These are phyloP conservation scores for Acacia crassicarpa DNA, from an alignment of 306 rosid genomes.

Conservation along the genomic window DNA sequence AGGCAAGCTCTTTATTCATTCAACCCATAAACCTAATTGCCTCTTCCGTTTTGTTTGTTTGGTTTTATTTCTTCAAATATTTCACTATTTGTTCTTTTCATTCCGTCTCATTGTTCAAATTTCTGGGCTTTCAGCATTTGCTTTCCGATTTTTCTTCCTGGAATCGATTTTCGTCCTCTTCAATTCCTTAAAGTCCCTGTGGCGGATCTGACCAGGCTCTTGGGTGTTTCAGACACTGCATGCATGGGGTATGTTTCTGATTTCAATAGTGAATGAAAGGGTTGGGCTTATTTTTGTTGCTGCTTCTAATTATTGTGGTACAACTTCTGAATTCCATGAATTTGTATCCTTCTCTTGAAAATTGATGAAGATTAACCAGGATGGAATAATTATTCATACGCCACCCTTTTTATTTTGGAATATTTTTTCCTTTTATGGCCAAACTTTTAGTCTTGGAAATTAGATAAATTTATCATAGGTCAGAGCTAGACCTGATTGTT, in stretches of 20 bases:
- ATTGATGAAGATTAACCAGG: slow-evolving; percentile 5
- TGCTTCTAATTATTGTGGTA: slow-evolving; percentile 20
- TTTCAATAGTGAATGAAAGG: slow-evolving; percentile 27
- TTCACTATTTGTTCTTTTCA: background rate
- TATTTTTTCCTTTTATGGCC: background rate
- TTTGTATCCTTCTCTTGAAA: slow-evolving; percentile 16
- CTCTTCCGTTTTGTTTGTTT: background rate
- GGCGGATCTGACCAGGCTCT: slow-evolving; percentile 34
- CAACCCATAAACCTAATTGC: background rate
- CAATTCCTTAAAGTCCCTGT: slow-evolving; percentile 18
- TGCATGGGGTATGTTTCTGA: slow-evolving; percentile 59
- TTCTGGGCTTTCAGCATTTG: slow-evolving; percentile 33
- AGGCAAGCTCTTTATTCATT: slow-evolving; percentile 18
- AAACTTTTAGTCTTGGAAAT: background rate
- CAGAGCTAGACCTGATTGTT: background rate
- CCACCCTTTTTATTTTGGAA: background rate
- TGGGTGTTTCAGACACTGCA: slow-evolving; percentile 37
- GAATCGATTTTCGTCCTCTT: slow-evolving; percentile 29
- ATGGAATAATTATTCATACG: slow-evolving; percentile 13
- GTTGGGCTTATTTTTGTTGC: slow-evolving; percentile 15
- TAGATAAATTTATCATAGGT: background rate
- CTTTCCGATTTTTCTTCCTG: slow-evolving; percentile 15
- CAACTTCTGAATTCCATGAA: background rate
- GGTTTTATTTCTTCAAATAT: background rate
- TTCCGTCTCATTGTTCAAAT: background rate